Percentiles rank a stretch among this genome's conserved stretches.
phyloP scores from a whole-genome alignment of 139 green algal species.

The Picochlorum costavermella region DNA sequence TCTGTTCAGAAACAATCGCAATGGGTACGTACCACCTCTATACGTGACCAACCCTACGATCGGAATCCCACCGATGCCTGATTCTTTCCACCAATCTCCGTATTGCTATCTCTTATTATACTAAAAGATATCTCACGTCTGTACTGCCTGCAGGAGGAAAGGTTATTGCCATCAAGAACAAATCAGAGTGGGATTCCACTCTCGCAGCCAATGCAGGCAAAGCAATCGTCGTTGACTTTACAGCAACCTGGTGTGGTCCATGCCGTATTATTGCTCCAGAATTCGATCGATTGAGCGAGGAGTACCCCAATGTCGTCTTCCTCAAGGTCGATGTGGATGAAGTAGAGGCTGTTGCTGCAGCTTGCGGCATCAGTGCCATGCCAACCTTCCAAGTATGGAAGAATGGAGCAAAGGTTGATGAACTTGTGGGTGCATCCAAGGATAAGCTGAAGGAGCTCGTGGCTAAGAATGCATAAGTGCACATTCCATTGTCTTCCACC shows the following conservation, averaged over 20 bases:
- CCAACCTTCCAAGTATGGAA: conserved; percentile 76
- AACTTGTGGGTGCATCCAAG: conserved; percentile 57
- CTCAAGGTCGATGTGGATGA: conserved; percentile 76
- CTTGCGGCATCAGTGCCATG: conserved; percentile 64
- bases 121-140: no score
- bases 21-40: no score
- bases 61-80: no score
- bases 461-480: conserved; percentile 26
- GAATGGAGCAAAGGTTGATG: conserved; percentile 52
- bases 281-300: conserved; percentile 50
- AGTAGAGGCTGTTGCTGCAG: conserved; percentile 44
- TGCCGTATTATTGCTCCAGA: conserved; percentile 69
- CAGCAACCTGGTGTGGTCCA: conserved; percentile 71
- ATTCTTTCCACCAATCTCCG: no score
- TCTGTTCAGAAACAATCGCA: no score
- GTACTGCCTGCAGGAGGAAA: conserved; percentile 9
- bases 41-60: no score
- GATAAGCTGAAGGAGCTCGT: conserved; percentile 52
- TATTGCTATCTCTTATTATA: no score
- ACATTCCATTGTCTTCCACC: no score
- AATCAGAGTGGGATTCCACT: conserved; percentile 6
- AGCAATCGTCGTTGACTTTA: conserved; percentile 64
- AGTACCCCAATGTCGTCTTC: conserved; percentile 41
- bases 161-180: conserved; percentile 15
- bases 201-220: conserved; percentile 3